phyloP scores from a whole-genome alignment of 192 early-diverging fungal species.

The Gryganskiella cystojenkinii region DNA sequence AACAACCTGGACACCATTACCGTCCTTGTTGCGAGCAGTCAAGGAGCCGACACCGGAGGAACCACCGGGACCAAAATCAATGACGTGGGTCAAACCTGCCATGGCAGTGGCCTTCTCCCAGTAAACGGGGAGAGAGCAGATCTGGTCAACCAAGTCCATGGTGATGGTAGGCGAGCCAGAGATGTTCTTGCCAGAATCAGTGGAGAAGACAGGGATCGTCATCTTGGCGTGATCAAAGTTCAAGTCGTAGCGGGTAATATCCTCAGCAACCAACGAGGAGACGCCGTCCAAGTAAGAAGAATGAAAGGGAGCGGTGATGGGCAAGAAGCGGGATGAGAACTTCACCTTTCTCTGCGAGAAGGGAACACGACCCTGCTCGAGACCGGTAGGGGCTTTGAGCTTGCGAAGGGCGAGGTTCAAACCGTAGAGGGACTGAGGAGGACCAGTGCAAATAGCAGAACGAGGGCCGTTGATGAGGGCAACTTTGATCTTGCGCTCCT shows the following conservation, averaged over 20 bases:
- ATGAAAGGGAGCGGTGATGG: slow-evolving; percentile 94
- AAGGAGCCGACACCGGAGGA: slow-evolving; percentile 84
- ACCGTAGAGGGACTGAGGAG: slow-evolving; percentile 91
- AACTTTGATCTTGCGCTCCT: slow-evolving; percentile 85
- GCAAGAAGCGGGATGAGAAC: slow-evolving; percentile 92
- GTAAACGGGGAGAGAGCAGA: slow-evolving; percentile 75
- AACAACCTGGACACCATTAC: slow-evolving; percentile 80
- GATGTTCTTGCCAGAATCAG: slow-evolving; percentile 86
- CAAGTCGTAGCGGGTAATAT: slow-evolving; percentile 74
- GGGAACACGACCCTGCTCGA: slow-evolving; percentile 91
- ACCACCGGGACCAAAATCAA: slow-evolving; percentile 95
- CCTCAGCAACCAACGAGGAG: slow-evolving; percentile 69
- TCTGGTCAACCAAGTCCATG: slow-evolving; percentile 73
- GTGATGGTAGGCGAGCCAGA: slow-evolving; percentile 67
- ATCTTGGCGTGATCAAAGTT: slow-evolving; percentile 72
- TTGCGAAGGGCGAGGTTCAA: slow-evolving; percentile 92
- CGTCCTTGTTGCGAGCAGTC: slow-evolving; percentile 89
- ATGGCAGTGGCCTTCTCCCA: slow-evolving; percentile 79
- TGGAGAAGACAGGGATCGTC: slow-evolving; percentile 81
- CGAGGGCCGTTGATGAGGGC: slow-evolving; percentile 93
- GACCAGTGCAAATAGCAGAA: slow-evolving; percentile 89
- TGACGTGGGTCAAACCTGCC: slow-evolving; percentile 80
- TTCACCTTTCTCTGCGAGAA: slow-evolving; percentile 90
- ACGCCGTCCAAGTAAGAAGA: slow-evolving; percentile 79
- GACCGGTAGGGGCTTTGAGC: slow-evolving; percentile 85